Base-by-base conservation (phyloP, 164 flowering plant species). In the Buxus sempervirens region DNA sequence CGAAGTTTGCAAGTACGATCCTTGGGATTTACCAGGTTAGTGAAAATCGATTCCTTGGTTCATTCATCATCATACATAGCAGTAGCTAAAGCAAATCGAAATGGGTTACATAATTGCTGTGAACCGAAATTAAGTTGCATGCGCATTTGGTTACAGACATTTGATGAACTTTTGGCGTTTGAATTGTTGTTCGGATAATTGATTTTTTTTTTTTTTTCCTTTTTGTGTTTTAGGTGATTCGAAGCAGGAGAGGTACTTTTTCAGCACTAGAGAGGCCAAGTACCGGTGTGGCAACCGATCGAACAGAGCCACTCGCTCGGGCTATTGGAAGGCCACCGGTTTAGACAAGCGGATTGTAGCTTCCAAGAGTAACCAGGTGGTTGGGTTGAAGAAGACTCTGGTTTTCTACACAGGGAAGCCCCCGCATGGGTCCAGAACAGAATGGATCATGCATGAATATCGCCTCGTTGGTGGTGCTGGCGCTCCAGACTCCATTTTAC, bases 391-490 rank as follows among this genome's bases (percentile, higher is more conserved):
- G 73, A 88, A 88, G 63, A 88, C 91, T 27, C 84, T 88, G 32
- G 91, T 88, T 69, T 88, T 88, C 53, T 86, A 88, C 63, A 75
- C 80, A 74, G 93, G 93, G 22, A 88, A 88, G 69, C 85, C 93
- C 21, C 89, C 88, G 1, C 78, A 85, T 60, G 94, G 89, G 1
- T 32, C 76, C 21, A 76, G 90, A 58, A 85, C 94, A 42, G 84
- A 88, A 48, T 88, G 94, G 94, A 73, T 88, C 60, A 88, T 88
- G 94, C 94, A 88, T 21, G 94, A 88, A 48, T 88, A 86, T 67
- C 85, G 87, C 63, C 82, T 82, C 6, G 74, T 49, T 18, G 36
- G 53, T 3, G 5, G 7, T 32, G 36, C 70, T 8, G 63, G 51
- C 48, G 58, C 62, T 26, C 55, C 72, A 22, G 41, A 64, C 18